These are phyloP conservation scores for Heimioporus sp. DNA, from an alignment of 768 basidiomycete genomes.

Conservation along the genomic window DNA sequence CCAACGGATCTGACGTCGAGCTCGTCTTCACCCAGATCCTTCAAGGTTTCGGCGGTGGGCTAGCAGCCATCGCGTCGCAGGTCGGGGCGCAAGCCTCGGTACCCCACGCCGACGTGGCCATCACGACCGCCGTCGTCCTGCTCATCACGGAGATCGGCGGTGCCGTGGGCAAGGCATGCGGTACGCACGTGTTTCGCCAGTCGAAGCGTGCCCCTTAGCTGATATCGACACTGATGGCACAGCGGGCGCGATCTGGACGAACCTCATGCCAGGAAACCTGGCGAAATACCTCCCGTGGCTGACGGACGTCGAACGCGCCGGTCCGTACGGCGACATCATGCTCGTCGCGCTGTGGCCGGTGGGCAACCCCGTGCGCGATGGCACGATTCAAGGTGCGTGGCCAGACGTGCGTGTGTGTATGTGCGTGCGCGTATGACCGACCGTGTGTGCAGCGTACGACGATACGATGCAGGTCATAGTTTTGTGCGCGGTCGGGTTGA, in stretches of 20 bases:
- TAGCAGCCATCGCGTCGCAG: conserved; percentile 55
- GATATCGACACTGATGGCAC: background rate
- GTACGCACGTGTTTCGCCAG: conserved; percentile 35
- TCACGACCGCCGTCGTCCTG: conserved; percentile 65
- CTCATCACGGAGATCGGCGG: conserved; percentile 69
- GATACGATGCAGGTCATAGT: conserved; percentile 59
- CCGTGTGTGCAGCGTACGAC: conserved; percentile 39
- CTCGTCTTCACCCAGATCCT: conserved; percentile 68
- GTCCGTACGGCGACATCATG: conserved; percentile 56
- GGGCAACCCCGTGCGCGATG: conserved; percentile 59
- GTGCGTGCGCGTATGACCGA: background rate
- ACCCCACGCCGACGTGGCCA: conserved; percentile 61
- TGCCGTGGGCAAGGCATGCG: conserved; percentile 61
- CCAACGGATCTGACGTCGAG: conserved; percentile 50
- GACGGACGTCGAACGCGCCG: conserved; percentile 38
- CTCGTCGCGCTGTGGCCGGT: conserved; percentile 46
- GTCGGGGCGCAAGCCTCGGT: conserved; percentile 68
- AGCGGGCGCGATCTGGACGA: conserved; percentile 68
- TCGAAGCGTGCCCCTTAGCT: too few relatives aligned
- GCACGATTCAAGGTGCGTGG: conserved; percentile 52
- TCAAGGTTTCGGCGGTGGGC: conserved; percentile 73
- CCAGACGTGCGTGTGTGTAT: too few relatives aligned
- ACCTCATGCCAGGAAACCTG: conserved; percentile 63
- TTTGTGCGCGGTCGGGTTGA: conserved; percentile 49
- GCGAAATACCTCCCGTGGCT: conserved; percentile 52